Base-by-base conservation (phyloP, 495 filamentous ascomycete species). In the Penicillium taxi region DNA sequence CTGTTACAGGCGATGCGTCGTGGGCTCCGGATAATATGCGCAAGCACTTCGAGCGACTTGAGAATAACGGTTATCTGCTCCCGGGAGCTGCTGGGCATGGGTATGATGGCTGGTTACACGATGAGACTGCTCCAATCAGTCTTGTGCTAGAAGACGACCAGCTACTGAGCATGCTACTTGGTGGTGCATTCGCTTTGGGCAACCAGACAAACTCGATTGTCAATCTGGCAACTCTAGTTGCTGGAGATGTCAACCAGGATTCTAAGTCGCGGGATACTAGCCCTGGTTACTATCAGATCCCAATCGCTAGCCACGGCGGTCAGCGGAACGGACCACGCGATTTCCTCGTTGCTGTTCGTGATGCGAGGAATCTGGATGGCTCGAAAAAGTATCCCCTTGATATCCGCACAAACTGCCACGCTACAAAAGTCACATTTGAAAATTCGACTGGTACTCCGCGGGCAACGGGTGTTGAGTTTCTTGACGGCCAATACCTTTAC, bases 401-500 rank as follows among this genome's bases (percentile, higher is more conserved):
- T 15, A 62, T 84, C n/a, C 62, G 67, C 13, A 64, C 73, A 1
- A 72, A 82, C 50, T 72, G 67, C 29, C 64, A 78, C 33, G 81
- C 72, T 11, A 83, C 80, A 7, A 74, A 72, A 43, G 58, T 84
- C 25, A 43, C 48, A 14, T 82, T 83, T 40, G 63, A 74, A 41
- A 58, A 60, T 9, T 43, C 56, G 6, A 55, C 47, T 3, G 25
- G 32, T 4, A 59, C 58, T 7, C 74, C 77, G 0, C 59, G 56
- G 8, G 80, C 81, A 7, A 74, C 61, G 0, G 81, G 80, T 23
- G 69, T 86, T 24, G 70, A 78, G 28, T 84, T 74, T 50, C 67
- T 84, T 2, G 64, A 71, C 30, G 80, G 79, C 15, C 43, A 70
- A 17, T 53, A 64, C 35, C 61, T 84, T 6, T 84, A 82, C 60